Conservation (phyloP, 768 basidiomycete genomes). For the Panellus pusillus region DNA sequence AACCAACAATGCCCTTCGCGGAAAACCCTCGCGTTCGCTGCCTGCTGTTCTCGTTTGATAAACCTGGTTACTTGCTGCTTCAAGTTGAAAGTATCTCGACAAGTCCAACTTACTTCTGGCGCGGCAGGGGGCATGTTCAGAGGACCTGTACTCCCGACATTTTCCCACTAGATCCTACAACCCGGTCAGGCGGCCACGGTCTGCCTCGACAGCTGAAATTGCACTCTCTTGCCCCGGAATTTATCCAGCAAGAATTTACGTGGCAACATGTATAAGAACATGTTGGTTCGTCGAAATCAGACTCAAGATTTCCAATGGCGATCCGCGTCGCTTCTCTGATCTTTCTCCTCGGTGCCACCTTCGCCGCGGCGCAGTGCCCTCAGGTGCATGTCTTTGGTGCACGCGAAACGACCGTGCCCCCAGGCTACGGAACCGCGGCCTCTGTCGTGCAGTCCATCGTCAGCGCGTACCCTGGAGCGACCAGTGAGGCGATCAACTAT, state of each 20-base stretch:
- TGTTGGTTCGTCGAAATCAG: neutral
- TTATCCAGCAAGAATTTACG: too few relatives aligned
- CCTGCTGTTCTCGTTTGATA: too few relatives aligned
- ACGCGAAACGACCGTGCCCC: constrained; percentile 33
- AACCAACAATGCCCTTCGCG: too few relatives aligned
- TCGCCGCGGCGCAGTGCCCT: constrained; percentile 27
- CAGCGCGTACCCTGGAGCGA: constrained; percentile 30
- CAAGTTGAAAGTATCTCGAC: too few relatives aligned
- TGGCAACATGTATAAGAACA: too few relatives aligned
- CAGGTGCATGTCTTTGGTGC: constrained; percentile 36
- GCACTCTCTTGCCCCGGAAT: too few relatives aligned
- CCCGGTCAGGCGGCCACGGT: too few relatives aligned
- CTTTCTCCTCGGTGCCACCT: constrained; percentile 13
- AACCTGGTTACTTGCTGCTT: too few relatives aligned
- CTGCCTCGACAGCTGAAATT: too few relatives aligned
- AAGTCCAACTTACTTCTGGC: too few relatives aligned
- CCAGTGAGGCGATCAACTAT: constrained; percentile 34
- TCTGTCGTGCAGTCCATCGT: constrained; percentile 30
- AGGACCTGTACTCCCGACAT: neutral
- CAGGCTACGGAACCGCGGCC: constrained; percentile 33
- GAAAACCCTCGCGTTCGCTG: too few relatives aligned
- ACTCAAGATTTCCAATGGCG: neutral
- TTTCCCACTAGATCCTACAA: too few relatives aligned
- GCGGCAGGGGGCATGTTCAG: neutral
- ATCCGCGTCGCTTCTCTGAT: constrained; percentile 17